Base-by-base conservation (phyloP, 129 eudicot species). In the Centella asiatica region DNA sequence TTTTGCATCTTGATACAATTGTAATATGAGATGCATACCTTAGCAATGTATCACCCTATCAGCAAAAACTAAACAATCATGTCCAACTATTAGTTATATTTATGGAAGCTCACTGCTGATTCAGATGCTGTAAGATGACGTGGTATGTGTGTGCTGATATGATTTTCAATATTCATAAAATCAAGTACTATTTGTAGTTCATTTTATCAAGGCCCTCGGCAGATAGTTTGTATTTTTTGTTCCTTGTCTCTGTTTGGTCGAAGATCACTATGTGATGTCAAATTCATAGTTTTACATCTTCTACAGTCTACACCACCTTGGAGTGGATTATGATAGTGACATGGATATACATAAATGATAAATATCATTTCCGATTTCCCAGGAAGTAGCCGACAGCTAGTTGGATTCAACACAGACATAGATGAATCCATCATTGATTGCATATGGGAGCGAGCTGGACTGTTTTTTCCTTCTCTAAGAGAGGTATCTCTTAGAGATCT, bases 361-460 rank as follows among this genome's bases (percentile, higher is more conserved):
- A 39, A 25, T 51, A 0, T 60, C 19, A 15, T 69, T 17, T n/a
- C 34, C 56, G 44, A 39, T 52, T 39, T 73, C 33, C 28, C 87
- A 93, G 99, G 99, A 56, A 93, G 96, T 73, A 93, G 99, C 80
- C 78, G 99, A n/a, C 89, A 93, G 65, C 74, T 93, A 76, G 87
- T 76, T 68, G 99, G 99, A 70, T 93, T 93, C 69, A 72, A 56
- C 73, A 87, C 96, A 31, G 89, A 82, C 54, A 57, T 88, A 59
- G 85, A 88, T 12, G 84, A 80, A 68, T 67, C 69, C 26, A 73
- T 93, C 62, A 72, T 93, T 26, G 64, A 70, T 50, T 77, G 69
- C 67, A 93, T 93, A 73, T 93, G 89, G 99, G 81, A 84, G 52
- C 81, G 95, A 52, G 95, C 95, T 4, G 68, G 71, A 24, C 82